These are phyloP conservation scores for Phaeosphaeria sp. DNA, from an alignment of 2,329 filamentous ascomycete species.

Conservation along the genomic window DNA sequence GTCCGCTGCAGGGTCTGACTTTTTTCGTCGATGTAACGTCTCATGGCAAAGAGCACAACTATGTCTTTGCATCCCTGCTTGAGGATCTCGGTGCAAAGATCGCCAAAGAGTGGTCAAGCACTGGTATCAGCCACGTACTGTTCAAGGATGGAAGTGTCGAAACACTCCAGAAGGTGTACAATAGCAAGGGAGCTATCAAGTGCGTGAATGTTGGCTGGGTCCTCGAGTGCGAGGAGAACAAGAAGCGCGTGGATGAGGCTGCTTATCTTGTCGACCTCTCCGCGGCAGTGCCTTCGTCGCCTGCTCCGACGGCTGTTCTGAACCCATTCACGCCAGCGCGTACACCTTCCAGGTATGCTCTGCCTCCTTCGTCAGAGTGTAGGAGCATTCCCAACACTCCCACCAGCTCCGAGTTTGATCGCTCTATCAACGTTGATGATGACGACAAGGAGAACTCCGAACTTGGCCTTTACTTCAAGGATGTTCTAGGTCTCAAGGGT, in stretches of 20 bases:
- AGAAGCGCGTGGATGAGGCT: conserved; percentile 42
- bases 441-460: conserved; percentile 45
- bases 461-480: conserved; percentile 46
- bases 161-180: conserved; percentile 80
- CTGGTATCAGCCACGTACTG: conserved; percentile 83
- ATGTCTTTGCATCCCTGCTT: conserved; percentile 78
- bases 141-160: conserved; percentile 85
- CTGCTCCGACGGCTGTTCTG: conserved; percentile 22
- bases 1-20: conserved; percentile 64
- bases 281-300: conserved; percentile 25
- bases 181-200: conserved; percentile 75
- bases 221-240: conserved; percentile 62
- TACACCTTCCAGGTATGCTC: conserved; percentile 37
- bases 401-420: conserved; percentile 37
- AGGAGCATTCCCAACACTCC: conserved; percentile 34
- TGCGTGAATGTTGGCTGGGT: conserved; percentile 91
- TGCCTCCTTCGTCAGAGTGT: conserved; percentile 27
- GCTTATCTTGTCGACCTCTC: conserved; percentile 41
- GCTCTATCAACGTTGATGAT: conserved; percentile 25
- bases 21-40: conserved; percentile 85
- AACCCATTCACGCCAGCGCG: conserved; percentile 39
- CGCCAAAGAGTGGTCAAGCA: conserved; percentile 71
- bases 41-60: conserved; percentile 67
- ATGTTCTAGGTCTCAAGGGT: conserved; percentile 53
- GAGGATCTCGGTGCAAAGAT: conserved; percentile 82